Evolutionary conservation across 495 filamentous ascomycete species (phyloP).

Genomic region (Aspergillus indologenus): DNA sequence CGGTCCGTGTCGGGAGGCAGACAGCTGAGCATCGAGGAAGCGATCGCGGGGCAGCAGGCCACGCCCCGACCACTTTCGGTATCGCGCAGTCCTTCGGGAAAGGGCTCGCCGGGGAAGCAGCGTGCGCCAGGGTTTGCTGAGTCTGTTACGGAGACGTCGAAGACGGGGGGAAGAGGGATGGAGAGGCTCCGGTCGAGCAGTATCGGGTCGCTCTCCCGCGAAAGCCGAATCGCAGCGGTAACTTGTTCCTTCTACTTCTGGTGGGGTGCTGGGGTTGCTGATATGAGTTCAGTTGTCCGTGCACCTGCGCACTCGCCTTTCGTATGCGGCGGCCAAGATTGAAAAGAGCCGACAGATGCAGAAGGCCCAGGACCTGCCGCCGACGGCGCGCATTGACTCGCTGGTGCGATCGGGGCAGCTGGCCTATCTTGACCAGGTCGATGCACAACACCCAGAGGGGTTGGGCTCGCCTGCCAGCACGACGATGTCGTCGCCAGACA

Average conservation of each 20-base stretch:
- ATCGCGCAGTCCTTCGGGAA: neutral
- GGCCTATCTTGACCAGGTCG: conserved; percentile 4
- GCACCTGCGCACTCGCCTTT: conserved; percentile 73
- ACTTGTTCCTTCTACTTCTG: conserved; percentile 15
- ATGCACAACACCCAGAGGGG: conserved; percentile 8
- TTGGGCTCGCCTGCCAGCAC: conserved; percentile 20
- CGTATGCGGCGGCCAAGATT: conserved; percentile 87
- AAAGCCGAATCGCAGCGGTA: conserved; percentile 75
- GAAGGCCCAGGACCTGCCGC: conserved; percentile 61
- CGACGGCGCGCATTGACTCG: conserved; percentile 35
- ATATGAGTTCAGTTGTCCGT: conserved; percentile 60
- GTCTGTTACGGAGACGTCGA: neutral
- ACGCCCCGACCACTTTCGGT: neutral
- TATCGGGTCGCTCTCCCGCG: conserved; percentile 58
- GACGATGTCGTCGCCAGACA: conserved; percentile 23
- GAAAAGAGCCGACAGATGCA: conserved; percentile 78
- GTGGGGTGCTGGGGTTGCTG: conserved; percentile 11
- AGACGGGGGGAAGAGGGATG: conserved; percentile 20
- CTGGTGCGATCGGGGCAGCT: conserved; percentile 2
- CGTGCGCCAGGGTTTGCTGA: neutral
- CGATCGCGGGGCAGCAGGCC: neutral
- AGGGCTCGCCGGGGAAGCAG: neutral
- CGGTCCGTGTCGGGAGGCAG: neutral
- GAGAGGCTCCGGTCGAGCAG: conserved; percentile 59
- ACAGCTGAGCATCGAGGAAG: neutral